A percentile compares a stretch with the other conserved stretches of the same genome.
phyloP scores from a whole-genome alignment of 2,329 filamentous ascomycete species.

The Camillea tinctor region DNA sequence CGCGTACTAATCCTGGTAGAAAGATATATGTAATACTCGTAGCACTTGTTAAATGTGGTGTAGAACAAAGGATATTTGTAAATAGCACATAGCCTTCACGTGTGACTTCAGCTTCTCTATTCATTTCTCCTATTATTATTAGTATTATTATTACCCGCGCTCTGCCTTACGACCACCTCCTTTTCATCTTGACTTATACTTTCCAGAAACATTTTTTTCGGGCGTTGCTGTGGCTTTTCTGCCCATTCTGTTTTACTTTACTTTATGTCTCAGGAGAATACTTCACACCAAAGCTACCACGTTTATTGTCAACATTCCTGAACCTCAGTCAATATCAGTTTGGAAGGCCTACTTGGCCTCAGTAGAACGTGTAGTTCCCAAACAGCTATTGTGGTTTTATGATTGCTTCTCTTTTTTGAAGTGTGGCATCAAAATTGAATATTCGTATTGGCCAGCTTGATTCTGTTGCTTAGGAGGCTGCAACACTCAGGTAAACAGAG shows the following conservation, averaged over 20 bases:
- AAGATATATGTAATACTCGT: not conserved
- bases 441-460: not conserved
- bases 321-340: slow-evolving; percentile 2
- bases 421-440: not conserved
- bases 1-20: not conserved
- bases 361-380: not conserved
- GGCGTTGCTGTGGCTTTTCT: not conserved
- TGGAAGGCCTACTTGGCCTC: not conserved
- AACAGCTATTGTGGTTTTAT: not conserved
- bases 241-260: not conserved
- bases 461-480: not conserved
- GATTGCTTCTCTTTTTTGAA: not conserved
- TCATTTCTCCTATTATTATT: not conserved
- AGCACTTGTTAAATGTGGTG: not conserved
- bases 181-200: not conserved
- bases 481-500: not conserved
- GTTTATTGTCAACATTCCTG: not conserved
- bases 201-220: not conserved
- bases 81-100: no score
- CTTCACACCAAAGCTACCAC: slow-evolving; percentile 2
- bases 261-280: slow-evolving; percentile 11
- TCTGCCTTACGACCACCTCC: not conserved
- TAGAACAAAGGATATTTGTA: not conserved
- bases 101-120: not conserved
- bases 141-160: no score